phyloP scores from a whole-genome alignment of 2,329 filamentous ascomycete genomes.

The Colletotrichum tropicale region DNA sequence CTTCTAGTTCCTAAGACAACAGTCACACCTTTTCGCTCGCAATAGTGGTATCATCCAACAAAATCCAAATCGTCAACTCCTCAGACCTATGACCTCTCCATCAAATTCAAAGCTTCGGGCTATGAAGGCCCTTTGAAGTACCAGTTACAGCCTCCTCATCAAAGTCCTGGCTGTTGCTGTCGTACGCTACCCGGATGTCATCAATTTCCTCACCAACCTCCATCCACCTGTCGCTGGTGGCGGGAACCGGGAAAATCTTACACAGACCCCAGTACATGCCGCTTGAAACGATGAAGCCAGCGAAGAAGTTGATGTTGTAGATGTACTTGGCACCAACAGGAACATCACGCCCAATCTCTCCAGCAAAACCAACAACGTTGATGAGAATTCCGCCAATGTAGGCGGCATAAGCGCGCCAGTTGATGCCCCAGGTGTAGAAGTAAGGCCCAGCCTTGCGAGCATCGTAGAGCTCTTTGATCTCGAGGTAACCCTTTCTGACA shows the following conservation, averaged over 20 bases:
- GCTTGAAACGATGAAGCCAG: constrained; percentile 75
- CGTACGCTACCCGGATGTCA: constrained; percentile 54
- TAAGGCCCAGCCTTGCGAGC: constrained; percentile 71
- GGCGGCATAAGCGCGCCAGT: constrained; percentile 84
- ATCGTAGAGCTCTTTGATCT: constrained; percentile 80
- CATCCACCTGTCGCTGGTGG: constrained; percentile 76
- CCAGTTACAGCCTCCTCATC: constrained; percentile 35
- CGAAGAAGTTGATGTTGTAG: constrained; percentile 91
- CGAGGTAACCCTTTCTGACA: constrained; percentile 81
- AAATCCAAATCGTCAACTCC: neutral
- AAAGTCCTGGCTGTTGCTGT: constrained; percentile 39
- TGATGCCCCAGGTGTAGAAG: constrained; percentile 74
- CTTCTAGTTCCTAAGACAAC: neutral
- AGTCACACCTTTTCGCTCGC: neutral
- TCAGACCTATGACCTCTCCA: neutral
- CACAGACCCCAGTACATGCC: constrained; percentile 74
- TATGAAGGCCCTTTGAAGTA: neutral
- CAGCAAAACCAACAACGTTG: constrained; percentile 91
- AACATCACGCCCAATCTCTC: constrained; percentile 73
- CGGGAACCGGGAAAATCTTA: constrained; percentile 73
- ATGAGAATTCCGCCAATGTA: constrained; percentile 85
- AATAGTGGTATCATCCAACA: constrained; percentile 8
- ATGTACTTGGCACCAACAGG: constrained; percentile 83
- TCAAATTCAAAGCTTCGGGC: neutral
- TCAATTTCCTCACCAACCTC: constrained; percentile 73